phyloP scores from a whole-genome alignment of 805 yeast genomes.

The Monosporozyma servazzii region DNA sequence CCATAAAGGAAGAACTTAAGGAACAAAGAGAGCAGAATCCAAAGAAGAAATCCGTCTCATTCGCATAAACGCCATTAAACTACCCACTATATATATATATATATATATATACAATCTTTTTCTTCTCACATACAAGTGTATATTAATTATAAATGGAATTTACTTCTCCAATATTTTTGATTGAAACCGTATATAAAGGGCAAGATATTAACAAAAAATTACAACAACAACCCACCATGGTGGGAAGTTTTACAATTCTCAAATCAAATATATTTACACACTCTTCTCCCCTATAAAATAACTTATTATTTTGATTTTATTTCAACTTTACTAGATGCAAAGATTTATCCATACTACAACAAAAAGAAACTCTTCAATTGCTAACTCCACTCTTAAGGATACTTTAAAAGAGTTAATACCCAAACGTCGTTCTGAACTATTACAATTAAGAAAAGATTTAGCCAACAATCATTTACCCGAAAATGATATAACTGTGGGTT shows the following conservation, averaged over 20 bases:
- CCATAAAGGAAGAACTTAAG: constrained; percentile 6
- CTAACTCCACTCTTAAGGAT: constrained; percentile 14
- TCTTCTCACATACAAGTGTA: background rate
- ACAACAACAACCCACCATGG: too few species aligned
- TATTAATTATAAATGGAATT: background rate
- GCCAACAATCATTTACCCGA: constrained; percentile 27
- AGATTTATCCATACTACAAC: constrained; percentile 2
- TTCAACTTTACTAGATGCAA: background rate
- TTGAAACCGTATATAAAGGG: background rate
- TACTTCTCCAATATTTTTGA: background rate
- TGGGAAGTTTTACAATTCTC: background rate
- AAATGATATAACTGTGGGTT: constrained; percentile 39
- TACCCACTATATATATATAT: too few species aligned
- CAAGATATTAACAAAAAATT: too few species aligned
- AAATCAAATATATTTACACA: background rate
- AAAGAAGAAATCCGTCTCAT: constrained; percentile 37
- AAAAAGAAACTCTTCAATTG: background rate
- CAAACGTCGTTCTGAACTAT: constrained; percentile 33
- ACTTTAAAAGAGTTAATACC: constrained; percentile 33
- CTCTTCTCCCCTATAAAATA: background rate
- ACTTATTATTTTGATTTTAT: too few species aligned
- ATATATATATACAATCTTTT: background rate
- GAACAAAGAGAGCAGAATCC: constrained; percentile 8
- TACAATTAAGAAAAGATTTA: constrained; percentile 33
- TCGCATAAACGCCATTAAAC: constrained; percentile 14